Conservation (phyloP, 139 green algal genomes). For the Nannochloris sp. region DNA sequence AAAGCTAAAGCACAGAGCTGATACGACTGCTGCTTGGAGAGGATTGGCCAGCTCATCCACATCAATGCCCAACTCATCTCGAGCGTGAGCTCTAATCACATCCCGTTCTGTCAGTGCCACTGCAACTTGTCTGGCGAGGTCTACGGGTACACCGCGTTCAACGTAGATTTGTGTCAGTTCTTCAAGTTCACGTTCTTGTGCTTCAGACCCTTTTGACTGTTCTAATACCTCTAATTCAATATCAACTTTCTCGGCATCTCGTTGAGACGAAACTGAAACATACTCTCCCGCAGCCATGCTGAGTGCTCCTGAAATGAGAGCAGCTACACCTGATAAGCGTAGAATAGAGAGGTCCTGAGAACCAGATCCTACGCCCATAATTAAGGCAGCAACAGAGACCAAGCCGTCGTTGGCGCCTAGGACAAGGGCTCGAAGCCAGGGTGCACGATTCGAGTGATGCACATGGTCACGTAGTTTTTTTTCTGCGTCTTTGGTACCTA, state of each 20-base stretch:
- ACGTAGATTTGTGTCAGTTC: constrained; percentile 74
- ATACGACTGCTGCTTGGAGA: constrained; percentile 50
- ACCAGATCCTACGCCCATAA: constrained; percentile 55
- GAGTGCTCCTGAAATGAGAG: constrained; percentile 58
- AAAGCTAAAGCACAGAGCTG: constrained; percentile 45
- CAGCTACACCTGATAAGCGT: constrained; percentile 51
- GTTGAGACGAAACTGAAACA: constrained; percentile 56
- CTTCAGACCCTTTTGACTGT: constrained; percentile 52
- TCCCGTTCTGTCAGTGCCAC: constrained; percentile 57
- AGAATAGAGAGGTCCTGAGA: constrained; percentile 31
- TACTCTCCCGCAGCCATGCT: constrained; percentile 63
- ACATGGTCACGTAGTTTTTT: constrained; percentile 18
- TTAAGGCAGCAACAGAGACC: constrained; percentile 49
- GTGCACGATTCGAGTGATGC: constrained; percentile 40
- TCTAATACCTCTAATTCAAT: constrained; percentile 69
- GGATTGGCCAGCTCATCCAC: constrained; percentile 80
- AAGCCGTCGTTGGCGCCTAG: constrained; percentile 61
- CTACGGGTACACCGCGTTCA: constrained; percentile 43
- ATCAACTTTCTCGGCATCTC: constrained; percentile 60
- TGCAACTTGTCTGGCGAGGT: constrained; percentile 50
- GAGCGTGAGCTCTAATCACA: constrained; percentile 71
- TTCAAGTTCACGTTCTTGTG: constrained; percentile 51
- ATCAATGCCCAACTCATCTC: constrained; percentile 88
- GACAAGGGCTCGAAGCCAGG: constrained; percentile 47
- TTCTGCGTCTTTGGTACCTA: too few species aligned